A percentile compares a stretch with the other conserved stretches of the same genome.
Conservation (phyloP, 1,284 basidiomycete genomes). For the Fomitiporia mediterranea region DNA sequence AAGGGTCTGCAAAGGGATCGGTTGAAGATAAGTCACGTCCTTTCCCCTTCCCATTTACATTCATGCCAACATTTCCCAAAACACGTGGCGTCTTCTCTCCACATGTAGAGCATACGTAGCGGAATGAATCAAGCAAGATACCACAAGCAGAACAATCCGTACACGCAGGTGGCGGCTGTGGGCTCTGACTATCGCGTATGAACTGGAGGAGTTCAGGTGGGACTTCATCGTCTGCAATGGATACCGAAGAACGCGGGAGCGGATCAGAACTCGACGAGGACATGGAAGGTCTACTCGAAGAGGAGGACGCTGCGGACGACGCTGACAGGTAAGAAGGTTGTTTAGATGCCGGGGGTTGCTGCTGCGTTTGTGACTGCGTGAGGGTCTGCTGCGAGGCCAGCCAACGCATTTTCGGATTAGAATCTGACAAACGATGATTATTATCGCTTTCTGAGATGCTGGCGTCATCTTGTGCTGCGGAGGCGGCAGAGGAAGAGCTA, state of each 20-base stretch:
- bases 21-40: constrained; percentile 20
- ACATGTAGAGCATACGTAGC: constrained; percentile 83
- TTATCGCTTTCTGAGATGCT: constrained; percentile 25
- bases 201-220: constrained; percentile 52
- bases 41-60: constrained; percentile 35
- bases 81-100: constrained; percentile 58
- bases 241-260: constrained; percentile 26
- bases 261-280: constrained; percentile 31
- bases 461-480: constrained; percentile 31
- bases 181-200: constrained; percentile 39
- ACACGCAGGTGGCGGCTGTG: constrained; percentile 58
- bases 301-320: constrained; percentile 19
- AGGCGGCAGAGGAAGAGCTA: constrained; percentile 40
- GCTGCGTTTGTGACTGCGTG: background rate
- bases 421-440: constrained; percentile 26
- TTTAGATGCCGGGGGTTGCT: constrained; percentile 21
- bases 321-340: constrained; percentile 13
- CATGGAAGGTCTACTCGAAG: constrained; percentile 24
- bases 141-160: constrained; percentile 83
- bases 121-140: constrained; percentile 65
- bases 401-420: constrained; percentile 58
- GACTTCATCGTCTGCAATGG: constrained; percentile 31
- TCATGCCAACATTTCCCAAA: constrained; percentile 28
- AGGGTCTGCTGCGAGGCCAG: constrained; percentile 43
- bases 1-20: constrained; percentile 8